Percentiles rank a stretch among this genome's conserved stretches.
phyloP scores from a whole-genome alignment of 176 grass and related monocot species.

The Eremochloa ophiuroides region DNA sequence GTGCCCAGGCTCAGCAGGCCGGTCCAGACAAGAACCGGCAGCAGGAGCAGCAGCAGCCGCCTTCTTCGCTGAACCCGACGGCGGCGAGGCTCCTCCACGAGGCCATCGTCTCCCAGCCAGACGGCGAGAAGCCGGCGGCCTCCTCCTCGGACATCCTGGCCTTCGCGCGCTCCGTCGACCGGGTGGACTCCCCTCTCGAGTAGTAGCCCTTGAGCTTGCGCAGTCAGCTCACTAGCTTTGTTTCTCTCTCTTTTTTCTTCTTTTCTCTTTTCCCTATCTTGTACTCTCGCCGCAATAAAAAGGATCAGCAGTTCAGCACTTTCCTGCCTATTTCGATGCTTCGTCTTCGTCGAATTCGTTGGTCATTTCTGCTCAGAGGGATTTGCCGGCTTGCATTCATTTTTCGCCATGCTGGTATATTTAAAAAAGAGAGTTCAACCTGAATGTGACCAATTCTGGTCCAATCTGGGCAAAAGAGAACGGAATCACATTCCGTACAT shows the following conservation, averaged over 20 bases:
- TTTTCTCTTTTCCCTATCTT: neutral
- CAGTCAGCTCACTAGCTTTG: neutral
- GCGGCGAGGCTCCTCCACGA: slow-evolving; percentile 45
- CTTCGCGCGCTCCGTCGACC: slow-evolving; percentile 40
- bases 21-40: neutral
- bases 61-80: slow-evolving; percentile 46
- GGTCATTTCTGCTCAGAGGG: neutral
- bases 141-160: slow-evolving; percentile 52
- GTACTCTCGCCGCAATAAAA: slow-evolving; percentile 10
- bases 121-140: slow-evolving; percentile 9
- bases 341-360: neutral
- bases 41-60: neutral
- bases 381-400: neutral
- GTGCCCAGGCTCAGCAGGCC: neutral
- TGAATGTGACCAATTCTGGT: neutral
- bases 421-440: neutral
- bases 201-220: neutral
- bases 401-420: neutral
- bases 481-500: neutral
- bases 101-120: slow-evolving; percentile 33
- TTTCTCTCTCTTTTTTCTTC: too few species aligned
- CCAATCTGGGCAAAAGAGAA: neutral
- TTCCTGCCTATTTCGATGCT: neutral
- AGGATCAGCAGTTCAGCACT: neutral
- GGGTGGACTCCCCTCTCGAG: slow-evolving; percentile 53